Evolutionary conservation across 169 alveolate species (phyloP).

Genomic region (Plasmodium reichenowi): DNA sequence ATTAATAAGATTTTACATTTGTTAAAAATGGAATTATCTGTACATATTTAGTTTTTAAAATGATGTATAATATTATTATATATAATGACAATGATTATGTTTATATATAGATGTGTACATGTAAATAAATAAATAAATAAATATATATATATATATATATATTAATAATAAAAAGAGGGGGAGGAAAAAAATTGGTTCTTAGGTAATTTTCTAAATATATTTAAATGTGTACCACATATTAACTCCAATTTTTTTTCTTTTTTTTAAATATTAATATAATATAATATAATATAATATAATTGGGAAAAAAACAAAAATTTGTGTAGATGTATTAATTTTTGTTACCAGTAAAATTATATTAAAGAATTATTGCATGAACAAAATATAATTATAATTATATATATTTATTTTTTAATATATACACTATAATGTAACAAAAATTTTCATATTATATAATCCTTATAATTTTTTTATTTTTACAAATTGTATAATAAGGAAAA

Average conservation of each 20-base stretch:
- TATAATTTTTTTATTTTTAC: background rate
- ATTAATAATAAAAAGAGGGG: background rate
- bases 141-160: background rate
- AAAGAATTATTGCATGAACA: constrained; percentile 6
- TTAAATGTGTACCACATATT: background rate
- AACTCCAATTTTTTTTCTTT: too few species aligned
- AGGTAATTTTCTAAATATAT: background rate
- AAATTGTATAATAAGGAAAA: background rate
- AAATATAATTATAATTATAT: background rate
- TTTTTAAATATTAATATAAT: too few species aligned
- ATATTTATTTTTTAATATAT: background rate
- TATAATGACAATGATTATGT: too few species aligned
- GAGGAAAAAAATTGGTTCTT: too few species aligned
- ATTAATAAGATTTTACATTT: too few species aligned
- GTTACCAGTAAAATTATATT: background rate
- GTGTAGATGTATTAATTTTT: background rate
- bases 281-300: too few species aligned
- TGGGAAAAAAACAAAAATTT: too few species aligned
- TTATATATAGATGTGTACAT: background rate
- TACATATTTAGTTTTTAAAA: too few species aligned
- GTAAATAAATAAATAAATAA: background rate
- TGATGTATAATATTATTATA: too few species aligned
- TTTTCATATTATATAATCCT: background rate
- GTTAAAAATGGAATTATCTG: too few species aligned
- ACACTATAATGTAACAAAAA: background rate